Evolutionary conservation across 1,284 basidiomycete species (phyloP), one percentile per base, ranked within the genome.

Genomic region (Fomitiporia mediterranea): DNA sequence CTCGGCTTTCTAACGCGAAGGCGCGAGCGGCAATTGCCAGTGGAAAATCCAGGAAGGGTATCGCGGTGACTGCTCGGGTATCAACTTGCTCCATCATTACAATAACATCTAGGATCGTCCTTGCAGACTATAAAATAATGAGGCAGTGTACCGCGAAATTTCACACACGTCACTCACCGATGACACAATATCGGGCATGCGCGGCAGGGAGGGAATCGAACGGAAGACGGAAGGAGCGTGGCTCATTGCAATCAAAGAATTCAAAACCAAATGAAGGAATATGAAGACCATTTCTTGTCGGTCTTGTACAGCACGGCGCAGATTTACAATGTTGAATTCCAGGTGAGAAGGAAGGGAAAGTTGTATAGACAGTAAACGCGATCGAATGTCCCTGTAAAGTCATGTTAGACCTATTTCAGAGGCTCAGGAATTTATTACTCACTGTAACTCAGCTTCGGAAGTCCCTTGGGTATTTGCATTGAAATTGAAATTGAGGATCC

Each of bases 11-110:
- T n/a, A 60, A 17, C 8, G 55, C 54, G 32, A 60, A 60, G 19
- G 47, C 52, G 19, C 59, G 55, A 13, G 56, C 55, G 9, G 59
- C 59, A 39, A 60, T 39, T n/a, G 59, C 55, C 38, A 60, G 34
- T 21, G 59, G 59, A 49, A 58, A 55, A 34, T 60, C 59, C 17
- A 60, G 50, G 56, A 60, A 60, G 25, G 59, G 59, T 23, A 40
- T 40, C 13, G 56, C 32, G 5, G 43, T 27, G 30, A 58, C 43
- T 1, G 39, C 59, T n/a, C 28, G 37, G 35, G 46, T 28, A 55
- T 60, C 59, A 38, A 57, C 48, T 37, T 51, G 53, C 15, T 60
- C 56, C 21, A 55, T 35, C 51, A 60, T 57, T 30, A 55, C 56
- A 47, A 60, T 19, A 34, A 55, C 43, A 23, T 60, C 59, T 9